Conservation (phyloP, 192 early-diverging fungal species). For the Helicostylum pulchrum region DNA sequence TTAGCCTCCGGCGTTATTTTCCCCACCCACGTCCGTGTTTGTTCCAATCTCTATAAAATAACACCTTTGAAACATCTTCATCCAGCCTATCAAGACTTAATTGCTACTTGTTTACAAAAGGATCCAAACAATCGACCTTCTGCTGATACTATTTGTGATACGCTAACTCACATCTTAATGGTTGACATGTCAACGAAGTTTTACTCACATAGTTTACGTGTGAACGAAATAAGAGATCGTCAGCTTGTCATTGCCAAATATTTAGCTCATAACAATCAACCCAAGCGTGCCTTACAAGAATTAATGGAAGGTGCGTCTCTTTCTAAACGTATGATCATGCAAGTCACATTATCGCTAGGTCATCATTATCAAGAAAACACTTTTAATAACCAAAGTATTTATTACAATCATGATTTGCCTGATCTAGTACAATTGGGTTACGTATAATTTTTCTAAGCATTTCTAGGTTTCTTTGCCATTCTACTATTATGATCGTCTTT, state of each 20-base stretch:
- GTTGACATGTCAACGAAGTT: not conserved
- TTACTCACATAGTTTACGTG: not conserved
- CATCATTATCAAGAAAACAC: no score
- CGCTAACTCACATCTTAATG: not conserved
- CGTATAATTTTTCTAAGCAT: conserved; percentile 9
- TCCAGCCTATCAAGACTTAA: not conserved
- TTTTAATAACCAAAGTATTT: not conserved
- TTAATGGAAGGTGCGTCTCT: conserved; percentile 6
- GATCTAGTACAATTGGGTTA: no score
- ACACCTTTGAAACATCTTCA: not conserved
- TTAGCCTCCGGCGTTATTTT: conserved; percentile 10
- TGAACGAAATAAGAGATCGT: not conserved
- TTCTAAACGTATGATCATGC: conserved; percentile 1
- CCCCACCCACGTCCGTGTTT: not conserved
- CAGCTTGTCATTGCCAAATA: conserved; percentile 5
- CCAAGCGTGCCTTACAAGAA: not conserved
- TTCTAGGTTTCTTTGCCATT: conserved; percentile 31
- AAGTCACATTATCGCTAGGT: not conserved
- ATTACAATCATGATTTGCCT: not conserved
- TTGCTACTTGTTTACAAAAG: not conserved
- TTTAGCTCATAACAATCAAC: not conserved
- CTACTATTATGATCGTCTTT: conserved; percentile 28
- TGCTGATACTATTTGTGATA: conserved; percentile 7
- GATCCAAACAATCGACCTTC: not conserved
- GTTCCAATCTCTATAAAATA: conserved; percentile 1